Conservation (phyloP, 305 asterid species). For the Salvia sclarea region DNA sequence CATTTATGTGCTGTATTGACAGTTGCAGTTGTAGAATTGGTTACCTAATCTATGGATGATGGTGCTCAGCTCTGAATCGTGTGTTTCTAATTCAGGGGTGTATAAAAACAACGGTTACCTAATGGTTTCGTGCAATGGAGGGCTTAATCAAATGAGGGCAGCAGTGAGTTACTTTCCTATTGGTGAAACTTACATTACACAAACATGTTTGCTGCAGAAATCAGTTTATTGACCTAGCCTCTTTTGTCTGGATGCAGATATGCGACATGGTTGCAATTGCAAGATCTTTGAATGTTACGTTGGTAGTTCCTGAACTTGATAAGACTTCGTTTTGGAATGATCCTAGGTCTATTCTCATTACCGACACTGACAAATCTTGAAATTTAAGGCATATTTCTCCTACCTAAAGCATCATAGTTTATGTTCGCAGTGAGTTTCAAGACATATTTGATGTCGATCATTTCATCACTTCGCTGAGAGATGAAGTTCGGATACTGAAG, state of each 20-base stretch:
- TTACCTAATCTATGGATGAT: conserved; percentile 8
- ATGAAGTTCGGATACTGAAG: conserved; percentile 76
- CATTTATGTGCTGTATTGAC: background rate
- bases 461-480: conserved; percentile 72
- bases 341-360: conserved; percentile 54
- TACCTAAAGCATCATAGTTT: conserved; percentile 16
- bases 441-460: conserved; percentile 81
- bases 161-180: conserved; percentile 61
- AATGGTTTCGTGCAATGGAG: conserved; percentile 97
- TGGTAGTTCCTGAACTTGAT: conserved; percentile 92
- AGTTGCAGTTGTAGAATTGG: conserved; percentile 1
- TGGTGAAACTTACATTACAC: background rate
- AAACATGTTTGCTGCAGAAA: background rate
- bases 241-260: conserved; percentile 49
- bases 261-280: conserved; percentile 98
- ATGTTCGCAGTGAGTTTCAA: conserved; percentile 63
- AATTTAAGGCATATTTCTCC: background rate
- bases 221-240: background rate
- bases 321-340: conserved; percentile 96
- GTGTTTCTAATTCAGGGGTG: conserved; percentile 50
- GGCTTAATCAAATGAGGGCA: conserved; percentile 96
- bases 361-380: background rate
- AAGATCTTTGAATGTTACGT: conserved; percentile 79
- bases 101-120: conserved; percentile 94
- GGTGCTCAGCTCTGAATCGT: conserved; percentile 23